These are phyloP conservation scores for Isoetes taiwanensis DNA, from an alignment of 75 land plant genomes.

Conservation along the genomic window DNA sequence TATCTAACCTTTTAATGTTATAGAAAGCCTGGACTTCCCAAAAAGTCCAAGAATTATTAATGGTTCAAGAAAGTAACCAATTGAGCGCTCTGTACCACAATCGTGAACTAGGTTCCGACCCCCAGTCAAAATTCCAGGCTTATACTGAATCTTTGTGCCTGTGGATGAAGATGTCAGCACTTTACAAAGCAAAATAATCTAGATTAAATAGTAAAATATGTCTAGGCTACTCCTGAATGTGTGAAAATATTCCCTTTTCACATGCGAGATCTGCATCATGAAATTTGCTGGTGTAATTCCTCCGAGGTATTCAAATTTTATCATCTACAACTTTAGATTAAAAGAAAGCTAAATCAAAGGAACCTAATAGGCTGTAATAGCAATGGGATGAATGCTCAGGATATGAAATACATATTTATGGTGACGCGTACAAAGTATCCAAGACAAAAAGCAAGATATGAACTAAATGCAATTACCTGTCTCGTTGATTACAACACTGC, in stretches of 20 bases:
- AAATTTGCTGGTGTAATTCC: no score
- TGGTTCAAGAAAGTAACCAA: conserved; percentile 93
- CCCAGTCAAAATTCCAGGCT: conserved; percentile 79
- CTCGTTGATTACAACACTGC: conserved; percentile 73
- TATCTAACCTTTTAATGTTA: conserved; percentile 56
- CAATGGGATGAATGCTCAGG: not conserved
- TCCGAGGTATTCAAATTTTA: no score
- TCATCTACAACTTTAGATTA: no score
- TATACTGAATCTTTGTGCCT: conserved; percentile 89
- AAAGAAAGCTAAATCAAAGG: not conserved
- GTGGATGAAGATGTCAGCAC: no score
- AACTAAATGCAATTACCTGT: conserved; percentile 40
- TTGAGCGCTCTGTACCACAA: conserved; percentile 60
- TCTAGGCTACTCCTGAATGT: no score
- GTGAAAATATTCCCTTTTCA: no score
- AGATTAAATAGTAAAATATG: no score
- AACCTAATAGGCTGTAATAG: not conserved
- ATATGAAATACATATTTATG: not conserved
- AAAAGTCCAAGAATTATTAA: conserved; percentile 68
- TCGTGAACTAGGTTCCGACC: conserved; percentile 67
- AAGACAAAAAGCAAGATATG: not conserved
- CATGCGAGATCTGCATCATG: no score
- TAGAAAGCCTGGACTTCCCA: conserved; percentile 65
- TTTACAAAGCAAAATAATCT: no score
- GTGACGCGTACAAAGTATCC: not conserved